phyloP scores from a whole-genome alignment of 805 yeast genomes.

The Lachancea meyersii region DNA sequence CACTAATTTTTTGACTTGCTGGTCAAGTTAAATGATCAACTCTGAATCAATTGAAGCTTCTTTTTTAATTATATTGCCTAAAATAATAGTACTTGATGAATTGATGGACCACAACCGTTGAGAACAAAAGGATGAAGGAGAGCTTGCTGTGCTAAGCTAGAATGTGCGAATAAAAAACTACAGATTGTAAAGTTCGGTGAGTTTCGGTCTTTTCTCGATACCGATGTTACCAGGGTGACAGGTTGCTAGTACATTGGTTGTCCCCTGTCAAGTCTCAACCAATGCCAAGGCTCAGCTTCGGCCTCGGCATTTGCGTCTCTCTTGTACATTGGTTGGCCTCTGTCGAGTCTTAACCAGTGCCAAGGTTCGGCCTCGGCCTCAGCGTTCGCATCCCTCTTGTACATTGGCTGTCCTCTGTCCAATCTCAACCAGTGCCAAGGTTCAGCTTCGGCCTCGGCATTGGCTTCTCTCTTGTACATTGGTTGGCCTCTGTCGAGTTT shows the following conservation, averaged over 20 bases:
- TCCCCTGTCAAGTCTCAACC: constrained; percentile 18
- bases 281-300: constrained; percentile 26
- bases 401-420: constrained; percentile 25
- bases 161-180: background rate
- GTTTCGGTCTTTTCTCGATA: too few relatives aligned
- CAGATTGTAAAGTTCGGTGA: background rate
- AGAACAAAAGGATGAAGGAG: constrained; percentile 17
- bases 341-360: constrained; percentile 9
- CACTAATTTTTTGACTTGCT: too few relatives aligned
- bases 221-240: too few relatives aligned
- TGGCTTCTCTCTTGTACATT: constrained; percentile 30
- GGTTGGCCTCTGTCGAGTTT: constrained; percentile 22
- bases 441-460: constrained; percentile 16
- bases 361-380: constrained; percentile 4
- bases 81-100: background rate
- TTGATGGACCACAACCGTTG: constrained; percentile 3
- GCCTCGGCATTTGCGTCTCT: constrained; percentile 17
- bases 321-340: constrained; percentile 26
- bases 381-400: constrained; percentile 7
- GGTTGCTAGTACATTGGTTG: background rate
- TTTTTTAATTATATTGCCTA: background rate
- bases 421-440: constrained; percentile 28
- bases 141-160: background rate
- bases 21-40: background rate
- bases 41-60: background rate